Base-by-base conservation (phyloP, 768 basidiomycete genomes). In the Leccinum variicolor region DNA sequence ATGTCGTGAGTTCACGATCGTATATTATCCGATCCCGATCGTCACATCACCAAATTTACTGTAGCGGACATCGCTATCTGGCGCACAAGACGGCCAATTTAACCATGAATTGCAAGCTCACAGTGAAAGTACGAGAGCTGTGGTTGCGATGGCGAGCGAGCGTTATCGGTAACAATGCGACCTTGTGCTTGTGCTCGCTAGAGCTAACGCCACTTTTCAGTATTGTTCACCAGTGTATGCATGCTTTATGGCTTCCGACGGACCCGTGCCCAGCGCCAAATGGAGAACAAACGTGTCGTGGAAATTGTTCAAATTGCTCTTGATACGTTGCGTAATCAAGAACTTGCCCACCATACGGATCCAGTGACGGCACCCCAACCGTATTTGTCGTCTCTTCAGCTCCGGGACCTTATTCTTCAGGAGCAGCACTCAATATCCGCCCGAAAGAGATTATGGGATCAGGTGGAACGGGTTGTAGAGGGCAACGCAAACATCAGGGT, bases 401-500 rank as follows among this genome's bases (percentile, higher is more conserved):
- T 97, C 47, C 89, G 94, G 55, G 94, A 97, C 73, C 78, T 90
- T 54, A 81, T 96, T 43, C 75, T 97, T 31, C 87, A 89, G 65
- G 84, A 89, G 58, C 87, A 93, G 64, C 89, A 89, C 70, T 90
- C 89, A 26, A 81, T 90, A 39, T 66, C 81, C 23, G 77, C 75
- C 31, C 79, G 92, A 57, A 79, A 80, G 57, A 77, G 83, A 49
- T 65, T 97, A 47, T 97, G 94, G 94, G 79, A 84, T 57, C 79
- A 82, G 62, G 94, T 97, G 50, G 91, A 92, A 70, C 82, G 80
- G 53, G 76, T 94, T 51, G 93, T 97, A 4, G 94, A 95, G 73
- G 84, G 86, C 54, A 97, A 97, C 75, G 83, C 91, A 29, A 97
- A 97, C 72, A 90, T 97, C 45, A 83, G 91, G 60, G 86, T 84